Conservation (phyloP, 176 grass and related monocot species). For the Ampelocalamus luodianensis region DNA sequence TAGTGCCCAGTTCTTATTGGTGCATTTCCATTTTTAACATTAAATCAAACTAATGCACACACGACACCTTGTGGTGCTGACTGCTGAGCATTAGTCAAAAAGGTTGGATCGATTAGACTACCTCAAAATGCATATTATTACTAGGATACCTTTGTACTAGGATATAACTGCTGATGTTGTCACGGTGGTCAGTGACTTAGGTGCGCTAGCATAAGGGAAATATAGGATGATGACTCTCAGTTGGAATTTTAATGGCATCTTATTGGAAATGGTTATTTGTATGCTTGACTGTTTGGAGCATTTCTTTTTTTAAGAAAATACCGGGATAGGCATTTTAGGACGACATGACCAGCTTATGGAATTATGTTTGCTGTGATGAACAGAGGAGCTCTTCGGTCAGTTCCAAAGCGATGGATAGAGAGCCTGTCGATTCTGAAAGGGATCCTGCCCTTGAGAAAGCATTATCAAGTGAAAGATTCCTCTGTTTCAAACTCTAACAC, state of each 20-base stretch:
- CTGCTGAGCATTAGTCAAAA: not conserved
- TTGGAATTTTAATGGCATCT: not conserved
- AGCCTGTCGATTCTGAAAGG: conserved; percentile 47
- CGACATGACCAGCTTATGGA: conserved; percentile 22
- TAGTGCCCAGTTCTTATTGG: conserved; percentile 3
- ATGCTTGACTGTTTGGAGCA: not conserved
- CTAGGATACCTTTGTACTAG: not conserved
- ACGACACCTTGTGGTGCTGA: not conserved
- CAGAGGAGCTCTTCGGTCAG: conserved; percentile 56
- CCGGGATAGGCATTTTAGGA: not conserved
- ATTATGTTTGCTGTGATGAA: conserved; percentile 38
- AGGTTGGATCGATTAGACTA: not conserved
- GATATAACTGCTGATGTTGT: not conserved
- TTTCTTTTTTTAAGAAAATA: not conserved
- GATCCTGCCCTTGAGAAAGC: conserved; percentile 38
- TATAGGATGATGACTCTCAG: not conserved
- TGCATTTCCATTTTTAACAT: conserved; percentile 7
- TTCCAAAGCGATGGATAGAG: conserved; percentile 36
- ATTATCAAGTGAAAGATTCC: conserved; percentile 43
- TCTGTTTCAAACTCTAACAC: conserved; percentile 61
- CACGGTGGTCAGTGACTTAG: not conserved
- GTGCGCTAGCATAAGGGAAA: not conserved
- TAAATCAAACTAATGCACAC: conserved; percentile 1
- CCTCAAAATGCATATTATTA: not conserved
- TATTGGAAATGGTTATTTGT: not conserved